Evolutionary conservation across 164 flowering plant genomes (phyloP), one percentile per base, ranked within the genome.

Genomic region (Sedum album): DNA sequence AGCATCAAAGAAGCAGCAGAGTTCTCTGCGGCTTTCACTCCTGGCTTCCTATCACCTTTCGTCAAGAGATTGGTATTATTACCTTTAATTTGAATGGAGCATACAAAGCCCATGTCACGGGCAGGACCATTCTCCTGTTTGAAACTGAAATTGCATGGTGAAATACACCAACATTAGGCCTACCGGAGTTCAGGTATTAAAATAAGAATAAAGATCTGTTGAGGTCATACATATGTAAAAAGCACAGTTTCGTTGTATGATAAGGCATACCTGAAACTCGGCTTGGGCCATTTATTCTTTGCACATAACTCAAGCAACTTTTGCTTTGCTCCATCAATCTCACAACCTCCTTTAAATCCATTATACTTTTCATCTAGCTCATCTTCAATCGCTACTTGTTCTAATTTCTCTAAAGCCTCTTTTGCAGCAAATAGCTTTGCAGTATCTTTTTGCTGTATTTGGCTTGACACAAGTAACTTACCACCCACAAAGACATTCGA

Each of bases 391-490:
- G 60, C 28, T 13, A 42, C 70, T 33, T 53, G 33, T 4, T 42
- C 42, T 51, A 86, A 63, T 68, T 76, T 81, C 61, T 57, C 18
- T 73, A 89, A 66, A 49, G 90, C 86, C 64, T 17, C 78, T 73
- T 69, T 83, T 17, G 83, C 86, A 14, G 89, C 96, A 81, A 60
- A 66, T 25, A 82, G 75, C 81, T 82, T 87, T 2, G 92, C 84
- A 67, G 76, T 73, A 7, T 83, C 86, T 74, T 83, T 86, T 41
- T 83, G 78, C 38, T 83, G 82, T 0, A 85, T 80, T 51, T 73
- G 75, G 9, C 77, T 76, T 1, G 83, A 79, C 8, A 81, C 82
- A 31, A 82, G 25, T 51, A 82, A 74, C 62, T 73, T 67, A 1
- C 88, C 90, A 75, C 84, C 86, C 1, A 86, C 82, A 74, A 46